phyloP scores from a whole-genome alignment of 1,284 basidiomycete species.

The Ceratorhiza oryzae-sativae region DNA sequence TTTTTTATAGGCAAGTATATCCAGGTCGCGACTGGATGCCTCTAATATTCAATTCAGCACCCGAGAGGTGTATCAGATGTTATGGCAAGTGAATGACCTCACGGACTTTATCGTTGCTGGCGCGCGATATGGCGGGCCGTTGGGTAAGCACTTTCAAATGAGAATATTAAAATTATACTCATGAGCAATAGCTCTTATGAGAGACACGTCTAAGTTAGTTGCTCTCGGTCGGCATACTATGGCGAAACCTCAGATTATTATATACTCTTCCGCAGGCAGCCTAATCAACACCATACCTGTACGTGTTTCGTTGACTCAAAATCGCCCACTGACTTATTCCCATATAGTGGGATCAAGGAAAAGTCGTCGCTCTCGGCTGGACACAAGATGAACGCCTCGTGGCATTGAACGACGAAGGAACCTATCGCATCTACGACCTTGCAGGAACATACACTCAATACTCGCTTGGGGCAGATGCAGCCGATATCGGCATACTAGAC shows the following conservation, averaged over 20 bases:
- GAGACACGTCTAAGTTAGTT: conserved; percentile 83
- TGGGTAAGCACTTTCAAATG: conserved; percentile 62
- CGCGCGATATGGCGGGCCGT: conserved; percentile 85
- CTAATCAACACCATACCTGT: conserved; percentile 53
- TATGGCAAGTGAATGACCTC: conserved; percentile 81
- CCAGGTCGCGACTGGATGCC: neutral
- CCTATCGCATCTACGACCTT: conserved; percentile 89
- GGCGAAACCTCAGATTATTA: conserved; percentile 77
- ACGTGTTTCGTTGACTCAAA: conserved; percentile 47
- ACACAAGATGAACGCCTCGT: conserved; percentile 74
- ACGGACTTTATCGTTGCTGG: conserved; percentile 82
- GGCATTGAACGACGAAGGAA: conserved; percentile 90
- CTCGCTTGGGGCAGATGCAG: conserved; percentile 84
- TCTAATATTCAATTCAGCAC: conserved; percentile 52
- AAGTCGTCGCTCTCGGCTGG: conserved; percentile 75
- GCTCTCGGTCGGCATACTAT: conserved; percentile 71
- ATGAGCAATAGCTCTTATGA: conserved; percentile 76
- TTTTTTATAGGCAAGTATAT: conserved; percentile 66
- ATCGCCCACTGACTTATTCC: conserved; percentile 37
- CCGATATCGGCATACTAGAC: conserved; percentile 84
- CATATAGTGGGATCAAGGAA: conserved; percentile 81
- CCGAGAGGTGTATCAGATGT: conserved; percentile 83
- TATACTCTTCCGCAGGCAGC: conserved; percentile 62
- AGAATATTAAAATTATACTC: conserved; percentile 2
- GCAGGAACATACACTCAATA: conserved; percentile 85